These are phyloP conservation scores for Aspergillus haitiensis DNA, from an alignment of 495 filamentous ascomycete genomes.

Conservation along the genomic window DNA sequence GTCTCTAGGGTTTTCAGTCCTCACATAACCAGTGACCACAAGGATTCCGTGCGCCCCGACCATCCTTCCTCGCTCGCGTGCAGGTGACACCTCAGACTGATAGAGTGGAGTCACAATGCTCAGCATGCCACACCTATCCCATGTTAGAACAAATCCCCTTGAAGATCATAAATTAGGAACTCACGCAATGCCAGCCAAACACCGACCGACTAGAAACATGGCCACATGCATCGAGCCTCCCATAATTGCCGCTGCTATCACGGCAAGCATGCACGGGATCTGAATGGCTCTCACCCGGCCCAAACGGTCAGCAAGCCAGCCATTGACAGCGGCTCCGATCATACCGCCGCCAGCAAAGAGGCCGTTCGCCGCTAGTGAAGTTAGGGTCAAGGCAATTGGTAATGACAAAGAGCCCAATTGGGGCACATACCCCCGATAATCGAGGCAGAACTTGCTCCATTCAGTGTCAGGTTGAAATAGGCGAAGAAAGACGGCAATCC, in stretches of 20 bases:
- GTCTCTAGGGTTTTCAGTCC: neutral
- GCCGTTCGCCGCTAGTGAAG: neutral
- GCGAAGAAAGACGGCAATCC: neutral
- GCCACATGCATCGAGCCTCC: neutral
- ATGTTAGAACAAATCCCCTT: neutral
- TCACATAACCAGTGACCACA: neutral
- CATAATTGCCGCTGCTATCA: neutral
- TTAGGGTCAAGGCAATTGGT: neutral
- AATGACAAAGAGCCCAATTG: neutral
- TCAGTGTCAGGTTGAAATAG: neutral
- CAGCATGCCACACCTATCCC: neutral
- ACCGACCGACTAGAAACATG: neutral
- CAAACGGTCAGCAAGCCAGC: neutral
- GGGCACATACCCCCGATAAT: neutral
- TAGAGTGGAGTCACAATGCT: neutral
- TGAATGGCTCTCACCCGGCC: neutral
- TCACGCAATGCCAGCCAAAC: neutral
- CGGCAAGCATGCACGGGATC: neutral
- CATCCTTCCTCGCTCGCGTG: neutral
- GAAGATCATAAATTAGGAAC: neutral
- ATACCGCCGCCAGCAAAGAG: neutral
- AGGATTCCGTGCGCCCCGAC: neutral
- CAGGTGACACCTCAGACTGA: neutral
- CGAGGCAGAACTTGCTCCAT: neutral
- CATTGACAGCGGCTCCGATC: neutral